Percentiles rank a stretch among this genome's conserved stretches.
Evolutionary conservation across 176 grass and related monocot species (phyloP).

Genomic region (Miscanthus lutarioriparius): DNA sequence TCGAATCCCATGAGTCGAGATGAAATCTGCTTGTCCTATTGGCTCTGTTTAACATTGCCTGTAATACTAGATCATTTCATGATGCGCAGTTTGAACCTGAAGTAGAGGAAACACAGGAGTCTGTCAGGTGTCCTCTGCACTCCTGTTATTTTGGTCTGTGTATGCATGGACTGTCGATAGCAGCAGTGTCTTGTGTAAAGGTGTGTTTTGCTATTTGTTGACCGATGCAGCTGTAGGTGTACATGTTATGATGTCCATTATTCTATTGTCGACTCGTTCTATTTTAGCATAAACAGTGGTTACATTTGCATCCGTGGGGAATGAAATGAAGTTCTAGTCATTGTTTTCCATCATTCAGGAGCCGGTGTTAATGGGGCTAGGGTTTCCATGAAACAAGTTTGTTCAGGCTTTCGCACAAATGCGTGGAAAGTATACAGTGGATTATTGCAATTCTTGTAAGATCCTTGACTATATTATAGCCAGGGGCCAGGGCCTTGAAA

Average conservation of each 20-base stretch:
- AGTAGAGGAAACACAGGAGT: constrained; percentile 22
- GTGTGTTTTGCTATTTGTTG: constrained; percentile 24
- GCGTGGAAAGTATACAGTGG: not conserved
- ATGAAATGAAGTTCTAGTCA: not conserved
- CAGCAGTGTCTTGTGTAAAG: constrained; percentile 44
- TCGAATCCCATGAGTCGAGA: constrained; percentile 36
- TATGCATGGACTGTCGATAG: constrained; percentile 28
- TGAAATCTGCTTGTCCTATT: not conserved
- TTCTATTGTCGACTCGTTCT: not conserved
- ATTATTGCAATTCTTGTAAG: not conserved
- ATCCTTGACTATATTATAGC: not conserved
- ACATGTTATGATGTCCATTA: constrained; percentile 38
- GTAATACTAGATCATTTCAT: constrained; percentile 24
- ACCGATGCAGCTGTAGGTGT: constrained; percentile 26
- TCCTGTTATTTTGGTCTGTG: constrained; percentile 34
- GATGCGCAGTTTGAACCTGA: constrained; percentile 26
- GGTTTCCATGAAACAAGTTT: not conserved
- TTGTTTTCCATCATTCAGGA: not conserved
- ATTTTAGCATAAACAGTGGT: constrained; percentile 16
- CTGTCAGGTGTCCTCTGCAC: constrained; percentile 2
- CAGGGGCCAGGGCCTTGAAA: too few relatives aligned
- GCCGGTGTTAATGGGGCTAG: not conserved
- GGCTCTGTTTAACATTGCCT: constrained; percentile 22
- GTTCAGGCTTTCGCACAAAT: not conserved
- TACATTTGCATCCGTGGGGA: not conserved